Conservation (phyloP, 164 flowering plant species). For the Aristolochia californica region DNA sequence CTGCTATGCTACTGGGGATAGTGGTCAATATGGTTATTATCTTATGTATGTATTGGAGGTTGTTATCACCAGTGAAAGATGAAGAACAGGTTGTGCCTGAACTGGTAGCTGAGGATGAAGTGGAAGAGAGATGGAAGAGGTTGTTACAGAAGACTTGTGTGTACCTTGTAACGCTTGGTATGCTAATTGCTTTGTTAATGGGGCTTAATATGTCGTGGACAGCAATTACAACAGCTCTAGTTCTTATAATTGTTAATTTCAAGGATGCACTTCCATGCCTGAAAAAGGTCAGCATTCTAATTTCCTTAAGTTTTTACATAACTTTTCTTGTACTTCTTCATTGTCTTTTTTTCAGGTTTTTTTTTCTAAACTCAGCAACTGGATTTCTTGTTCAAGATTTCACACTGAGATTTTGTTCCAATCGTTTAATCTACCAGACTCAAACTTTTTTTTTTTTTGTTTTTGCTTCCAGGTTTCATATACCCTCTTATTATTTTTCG, state of each 20-base stretch:
- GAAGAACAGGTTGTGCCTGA: conserved; percentile 39
- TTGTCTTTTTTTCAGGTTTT: not conserved
- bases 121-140: conserved; percentile 39
- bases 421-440: no score
- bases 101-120: conserved; percentile 54
- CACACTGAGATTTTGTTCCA: no score
- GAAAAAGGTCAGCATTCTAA: conserved; percentile 49
- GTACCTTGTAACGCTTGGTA: conserved; percentile 72
- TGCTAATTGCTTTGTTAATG: conserved; percentile 58
- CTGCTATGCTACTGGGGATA: conserved; percentile 73
- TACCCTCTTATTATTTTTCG: conserved; percentile 53
- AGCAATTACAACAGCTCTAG: conserved; percentile 81
- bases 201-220: conserved; percentile 95
- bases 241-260: conserved; percentile 84
- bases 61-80: conserved; percentile 38
- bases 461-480: conserved; percentile 43
- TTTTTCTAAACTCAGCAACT: not conserved
- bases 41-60: conserved; percentile 51
- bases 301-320: not conserved
- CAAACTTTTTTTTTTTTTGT: not conserved
- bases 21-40: conserved; percentile 48
- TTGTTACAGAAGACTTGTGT: conserved; percentile 58
- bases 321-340: not conserved
- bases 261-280: conserved; percentile 76
- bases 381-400: not conserved